phyloP scores from a whole-genome alignment of 768 basidiomycete species.

The Russula vinacea region DNA sequence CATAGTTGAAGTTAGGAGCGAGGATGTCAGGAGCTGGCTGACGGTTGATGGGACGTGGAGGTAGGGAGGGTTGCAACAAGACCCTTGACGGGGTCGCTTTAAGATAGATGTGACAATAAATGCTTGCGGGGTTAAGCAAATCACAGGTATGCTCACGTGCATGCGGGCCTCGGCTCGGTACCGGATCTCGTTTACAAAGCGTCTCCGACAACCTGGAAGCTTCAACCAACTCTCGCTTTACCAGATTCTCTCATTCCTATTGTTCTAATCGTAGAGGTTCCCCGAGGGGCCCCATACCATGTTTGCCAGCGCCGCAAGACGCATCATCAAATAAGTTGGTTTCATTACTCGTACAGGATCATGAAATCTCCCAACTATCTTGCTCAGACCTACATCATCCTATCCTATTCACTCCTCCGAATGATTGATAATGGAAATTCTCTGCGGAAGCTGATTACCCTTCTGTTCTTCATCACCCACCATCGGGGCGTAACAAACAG shows the following conservation, averaged over 20 bases:
- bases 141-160: background rate
- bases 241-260: background rate
- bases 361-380: background rate
- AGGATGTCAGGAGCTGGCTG: background rate
- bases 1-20: conserved; percentile 14
- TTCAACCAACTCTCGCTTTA: too few species aligned
- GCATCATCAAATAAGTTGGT: background rate
- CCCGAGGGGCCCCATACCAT: too few species aligned
- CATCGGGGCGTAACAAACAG: conserved; percentile 24
- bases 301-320: background rate
- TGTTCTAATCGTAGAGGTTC: background rate
- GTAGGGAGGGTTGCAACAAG: too few species aligned
- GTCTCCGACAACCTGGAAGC: too few species aligned
- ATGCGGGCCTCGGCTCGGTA: background rate
- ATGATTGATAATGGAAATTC: conserved; percentile 17
- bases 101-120: background rate
- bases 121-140: background rate
- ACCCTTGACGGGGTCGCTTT: background rate
- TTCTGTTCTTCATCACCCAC: conserved; percentile 18
- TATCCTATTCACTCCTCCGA: background rate
- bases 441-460: conserved; percentile 25
- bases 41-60: background rate
- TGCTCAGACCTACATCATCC: background rate
- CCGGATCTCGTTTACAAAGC: background rate
- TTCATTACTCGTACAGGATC: background rate